phyloP scores from a whole-genome alignment of 768 basidiomycete species.

The Kwoniella sp. region DNA sequence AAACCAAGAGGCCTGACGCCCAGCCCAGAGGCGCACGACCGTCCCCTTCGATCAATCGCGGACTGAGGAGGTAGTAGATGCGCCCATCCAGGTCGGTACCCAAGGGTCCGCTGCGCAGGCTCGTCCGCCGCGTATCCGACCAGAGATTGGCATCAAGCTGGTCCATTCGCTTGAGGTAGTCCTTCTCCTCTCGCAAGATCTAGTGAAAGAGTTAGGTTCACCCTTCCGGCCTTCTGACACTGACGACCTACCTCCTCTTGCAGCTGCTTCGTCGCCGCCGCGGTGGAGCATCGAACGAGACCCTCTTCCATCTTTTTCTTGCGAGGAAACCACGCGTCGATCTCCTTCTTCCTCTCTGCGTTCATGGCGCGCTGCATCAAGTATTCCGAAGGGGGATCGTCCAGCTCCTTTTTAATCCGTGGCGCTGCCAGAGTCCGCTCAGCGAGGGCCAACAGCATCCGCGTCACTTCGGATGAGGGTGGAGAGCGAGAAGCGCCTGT shows the following conservation, averaged over 20 bases:
- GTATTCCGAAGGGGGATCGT: conserved; percentile 16
- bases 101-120: conserved; percentile 22
- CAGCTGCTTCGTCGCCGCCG: conserved; percentile 22
- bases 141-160: conserved; percentile 28
- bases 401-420: conserved; percentile 20
- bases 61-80: conserved; percentile 26
- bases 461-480: conserved; percentile 24
- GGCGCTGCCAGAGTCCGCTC: conserved; percentile 27
- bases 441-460: conserved; percentile 33
- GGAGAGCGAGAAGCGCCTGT: conserved; percentile 29
- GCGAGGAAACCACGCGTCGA: conserved; percentile 17
- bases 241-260: conserved; percentile 21
- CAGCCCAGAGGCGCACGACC: conserved; percentile 26
- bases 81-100: conserved; percentile 34
- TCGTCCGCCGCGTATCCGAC: conserved; percentile 9
- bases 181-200: conserved; percentile 11
- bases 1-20: conserved; percentile 35
- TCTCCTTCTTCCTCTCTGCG: conserved; percentile 9
- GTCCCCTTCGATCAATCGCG: conserved; percentile 20
- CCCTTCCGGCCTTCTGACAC: too few species aligned
- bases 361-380: conserved; percentile 6
- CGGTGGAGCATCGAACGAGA: conserved; percentile 11
- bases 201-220: too few species aligned
- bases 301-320: conserved; percentile 29
- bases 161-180: conserved; percentile 7